Evolutionary conservation across 2,329 filamentous ascomycete genomes (phyloP), one percentile per base, ranked within the genome.

Genomic region (Pseudocercospora fuligena): DNA sequence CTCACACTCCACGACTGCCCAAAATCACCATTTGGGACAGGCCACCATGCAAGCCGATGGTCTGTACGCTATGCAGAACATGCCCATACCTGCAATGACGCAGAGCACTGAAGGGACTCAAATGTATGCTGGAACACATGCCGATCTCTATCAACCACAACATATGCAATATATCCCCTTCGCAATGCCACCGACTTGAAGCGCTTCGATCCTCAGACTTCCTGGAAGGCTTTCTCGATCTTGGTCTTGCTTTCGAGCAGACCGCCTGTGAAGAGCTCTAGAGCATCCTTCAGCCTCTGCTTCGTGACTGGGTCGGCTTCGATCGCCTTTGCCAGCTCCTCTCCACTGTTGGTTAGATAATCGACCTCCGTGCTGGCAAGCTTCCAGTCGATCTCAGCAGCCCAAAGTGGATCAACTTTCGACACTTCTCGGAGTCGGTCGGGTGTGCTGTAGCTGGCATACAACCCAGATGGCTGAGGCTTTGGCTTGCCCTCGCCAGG

Each of bases 211-310:
- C 5, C 51, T 56, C 29, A 57, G 21, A 65, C 62, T 40, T 66
- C 61, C 21, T 62, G 58, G 53, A 68, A 68, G n/a, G 59, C 65
- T 19, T 66, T 59, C 58, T 70, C 69, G 9, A 69, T 70, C 61
- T 67, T 70, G 1, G 69, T 67, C 63, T 68, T 70, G 61, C 69
- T 70, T 36, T 70, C 69, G 43, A 69, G 51, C 53, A 70, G 46
- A 11, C 67, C 69, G 16, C 69, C 67, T 25, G 67, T 69, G 61
- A 69, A 71, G 27, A 71, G 57, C 43, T 63, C 63, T n/a, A 69
- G 56, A 19, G 65, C 69, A 57, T 71, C 69, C 14, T 68, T 61
- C 58, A 71, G 31, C n/a, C 69, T 64, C 64, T 66, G 61, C 23
- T 60, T 68, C 27, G 67, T 69, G 33, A 71, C 64, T 1, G 69